A percentile compares a stretch with the other conserved stretches of the same genome.
Evolutionary conservation across 2,329 filamentous ascomycete genomes (phyloP).

Genomic region (Trichoderma breve): DNA sequence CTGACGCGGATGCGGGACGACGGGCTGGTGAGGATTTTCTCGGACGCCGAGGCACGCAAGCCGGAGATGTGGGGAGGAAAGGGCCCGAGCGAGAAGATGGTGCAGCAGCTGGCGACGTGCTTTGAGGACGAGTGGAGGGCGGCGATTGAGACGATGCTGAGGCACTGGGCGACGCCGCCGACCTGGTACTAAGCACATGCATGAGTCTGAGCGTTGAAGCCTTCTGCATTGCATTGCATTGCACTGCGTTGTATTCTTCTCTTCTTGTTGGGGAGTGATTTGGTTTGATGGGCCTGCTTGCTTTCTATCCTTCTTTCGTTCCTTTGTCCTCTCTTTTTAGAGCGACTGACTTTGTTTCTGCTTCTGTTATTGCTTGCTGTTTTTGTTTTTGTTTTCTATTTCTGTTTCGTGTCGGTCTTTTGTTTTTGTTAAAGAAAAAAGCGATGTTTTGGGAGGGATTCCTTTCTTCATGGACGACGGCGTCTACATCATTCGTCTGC

Average conservation of each 20-base stretch:
- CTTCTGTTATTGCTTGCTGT: neutral
- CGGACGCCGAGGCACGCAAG: constrained; percentile 57
- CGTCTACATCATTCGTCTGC: neutral
- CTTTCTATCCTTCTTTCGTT: neutral
- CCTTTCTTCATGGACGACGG: neutral
- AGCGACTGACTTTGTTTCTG: neutral
- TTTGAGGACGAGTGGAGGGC: constrained; percentile 66
- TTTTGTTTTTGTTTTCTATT: neutral
- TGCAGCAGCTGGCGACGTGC: constrained; percentile 57
- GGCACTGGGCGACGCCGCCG: constrained; percentile 65
- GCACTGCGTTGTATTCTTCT: neutral
- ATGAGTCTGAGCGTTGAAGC: neutral
- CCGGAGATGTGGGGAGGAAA: constrained; percentile 69
- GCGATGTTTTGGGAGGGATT: neutral
- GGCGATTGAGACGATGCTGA: constrained; percentile 63
- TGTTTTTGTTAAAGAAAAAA: neutral
- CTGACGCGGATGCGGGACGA: constrained; percentile 64
- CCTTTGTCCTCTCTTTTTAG: neutral
- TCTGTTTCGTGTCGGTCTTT: neutral
- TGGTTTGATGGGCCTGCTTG: neutral
- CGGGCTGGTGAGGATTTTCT: constrained; percentile 59
- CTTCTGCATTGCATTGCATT: neutral
- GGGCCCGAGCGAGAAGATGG: constrained; percentile 54
- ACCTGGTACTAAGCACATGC: constrained; percentile 44
- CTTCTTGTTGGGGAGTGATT: neutral